Base-by-base conservation (phyloP, 768 basidiomycete genomes). In the Collybia sp. region DNA sequence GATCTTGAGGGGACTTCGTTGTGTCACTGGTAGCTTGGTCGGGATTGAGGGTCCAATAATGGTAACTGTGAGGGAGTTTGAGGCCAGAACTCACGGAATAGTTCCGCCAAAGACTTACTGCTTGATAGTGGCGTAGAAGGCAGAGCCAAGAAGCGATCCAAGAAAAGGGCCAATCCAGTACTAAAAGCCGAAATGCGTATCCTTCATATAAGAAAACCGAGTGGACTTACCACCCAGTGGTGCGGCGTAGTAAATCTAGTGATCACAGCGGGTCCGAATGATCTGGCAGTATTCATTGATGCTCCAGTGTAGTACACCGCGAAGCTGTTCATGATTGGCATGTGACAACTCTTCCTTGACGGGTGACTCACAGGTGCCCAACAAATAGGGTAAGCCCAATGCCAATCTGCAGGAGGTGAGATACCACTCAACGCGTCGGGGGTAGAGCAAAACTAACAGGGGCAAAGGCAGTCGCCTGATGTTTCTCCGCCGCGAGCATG, bases 401-500 rank as follows among this genome's bases (percentile, higher is more conserved):
- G 5, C 83, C 80, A 50, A 85, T 55, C 82, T 80, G 47, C 15
- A 35, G 19, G 13, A 31, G 50, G 37, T 40, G n/a, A 46, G 44
- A 16, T 5, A 43, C 36, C 37, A 37, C 10, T 45, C 25, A 35
- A 1, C 1, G 15, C 41, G 11, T 12, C 32, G 20, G n/a, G 30
- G 6, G 17, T n/a, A 41, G 37, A 20, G 37, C 9, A 35, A 36
- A 35, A 10, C 12, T n/a, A 50, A 82, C 80, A n/a, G 84, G 84
- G 15, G 83, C 83, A 54, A 85, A 82, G 0, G 83, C 79, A 1
- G 83, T 85, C 2, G 70, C 68, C 19, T 68, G 64, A 53, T 84
- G 83, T 61, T 85, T 85, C 62, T 85, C 85, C 12, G 79, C 80
- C 3, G 85, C 84, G 18, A 86, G 60, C 82, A 86, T 85, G 50